phyloP scores from a whole-genome alignment of 768 basidiomycete genomes.

The Mycena vitilis region DNA sequence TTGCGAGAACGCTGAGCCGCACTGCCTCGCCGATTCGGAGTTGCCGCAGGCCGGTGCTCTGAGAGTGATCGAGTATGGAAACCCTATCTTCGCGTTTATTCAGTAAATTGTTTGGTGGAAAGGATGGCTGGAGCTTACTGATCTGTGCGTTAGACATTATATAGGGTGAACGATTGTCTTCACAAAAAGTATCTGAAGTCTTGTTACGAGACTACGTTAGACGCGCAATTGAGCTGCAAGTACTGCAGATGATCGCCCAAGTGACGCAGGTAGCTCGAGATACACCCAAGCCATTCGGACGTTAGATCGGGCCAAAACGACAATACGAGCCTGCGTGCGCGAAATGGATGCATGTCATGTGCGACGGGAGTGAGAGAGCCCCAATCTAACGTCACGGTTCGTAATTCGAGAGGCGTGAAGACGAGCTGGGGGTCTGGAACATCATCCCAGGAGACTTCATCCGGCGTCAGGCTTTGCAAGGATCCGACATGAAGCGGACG shows the following conservation, averaged over 20 bases:
- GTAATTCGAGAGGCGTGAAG: not conserved
- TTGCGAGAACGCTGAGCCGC: not conserved
- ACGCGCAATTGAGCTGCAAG: not conserved
- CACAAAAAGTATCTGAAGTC: too few species aligned
- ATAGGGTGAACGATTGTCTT: too few species aligned
- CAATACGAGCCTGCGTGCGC: not conserved
- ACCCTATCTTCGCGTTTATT: too few species aligned
- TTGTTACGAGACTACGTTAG: too few species aligned
- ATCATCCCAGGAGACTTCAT: not conserved
- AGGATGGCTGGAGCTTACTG: not conserved
- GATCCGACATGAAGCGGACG: slow-evolving; percentile 2
- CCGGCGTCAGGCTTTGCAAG: not conserved
- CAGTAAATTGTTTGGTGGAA: not conserved
- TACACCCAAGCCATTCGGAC: not conserved
- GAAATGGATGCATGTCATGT: not conserved
- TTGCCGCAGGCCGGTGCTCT: not conserved
- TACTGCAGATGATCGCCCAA: not conserved
- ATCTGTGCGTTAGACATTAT: too few species aligned
- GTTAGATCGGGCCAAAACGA: not conserved
- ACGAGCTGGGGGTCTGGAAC: not conserved
- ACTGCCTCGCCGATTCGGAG: not conserved
- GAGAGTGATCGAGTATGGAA: not conserved
- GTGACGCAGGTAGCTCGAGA: not conserved
- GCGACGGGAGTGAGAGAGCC: not conserved
- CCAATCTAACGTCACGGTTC: not conserved